A percentile compares a stretch with the other conserved stretches of the same genome.
Evolutionary conservation across 805 yeast genomes (phyloP).

Genomic region (Zygoascus flipseniorum): DNA sequence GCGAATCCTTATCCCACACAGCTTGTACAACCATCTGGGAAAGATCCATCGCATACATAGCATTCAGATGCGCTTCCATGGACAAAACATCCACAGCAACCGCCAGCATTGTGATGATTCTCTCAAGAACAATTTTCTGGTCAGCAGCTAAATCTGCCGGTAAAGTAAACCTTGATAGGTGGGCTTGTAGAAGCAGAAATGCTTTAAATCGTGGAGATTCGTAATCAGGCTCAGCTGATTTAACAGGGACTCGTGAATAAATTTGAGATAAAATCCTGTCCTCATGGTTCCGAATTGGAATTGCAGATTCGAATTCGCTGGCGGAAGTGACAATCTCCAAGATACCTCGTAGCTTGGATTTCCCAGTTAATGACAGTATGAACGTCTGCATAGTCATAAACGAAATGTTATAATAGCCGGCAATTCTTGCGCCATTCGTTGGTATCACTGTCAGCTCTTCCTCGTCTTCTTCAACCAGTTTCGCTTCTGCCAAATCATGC

Average conservation of each 20-base stretch:
- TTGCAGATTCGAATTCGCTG: conserved; percentile 53
- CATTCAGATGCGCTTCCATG: conserved; percentile 70
- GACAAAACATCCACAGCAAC: conserved; percentile 71
- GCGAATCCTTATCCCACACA: conserved; percentile 70
- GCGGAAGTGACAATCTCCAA: conserved; percentile 61
- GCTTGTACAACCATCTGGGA: conserved; percentile 86
- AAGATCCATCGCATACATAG: conserved; percentile 76
- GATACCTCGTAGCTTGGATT: conserved; percentile 51
- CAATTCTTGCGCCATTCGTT: conserved; percentile 61
- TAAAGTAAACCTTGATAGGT: conserved; percentile 57
- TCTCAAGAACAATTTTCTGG: conserved; percentile 42
- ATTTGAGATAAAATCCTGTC: conserved; percentile 38
- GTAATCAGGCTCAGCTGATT: conserved; percentile 29
- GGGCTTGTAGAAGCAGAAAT: conserved; percentile 70
- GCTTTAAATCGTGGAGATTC: conserved; percentile 59
- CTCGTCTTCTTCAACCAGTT: conserved; percentile 47
- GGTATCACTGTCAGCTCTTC: conserved; percentile 41
- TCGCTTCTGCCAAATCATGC: conserved; percentile 48
- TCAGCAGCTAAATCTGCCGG: conserved; percentile 58
- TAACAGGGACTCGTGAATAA: conserved; percentile 56
- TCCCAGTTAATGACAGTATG: conserved; percentile 39
- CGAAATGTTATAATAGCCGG: conserved; percentile 62
- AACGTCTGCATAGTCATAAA: conserved; percentile 61
- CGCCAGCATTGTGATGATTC: conserved; percentile 43
- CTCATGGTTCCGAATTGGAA: conserved; percentile 61